Evolutionary conservation across 805 yeast genomes (phyloP).

Genomic region (Ascoidea rubescens): DNA sequence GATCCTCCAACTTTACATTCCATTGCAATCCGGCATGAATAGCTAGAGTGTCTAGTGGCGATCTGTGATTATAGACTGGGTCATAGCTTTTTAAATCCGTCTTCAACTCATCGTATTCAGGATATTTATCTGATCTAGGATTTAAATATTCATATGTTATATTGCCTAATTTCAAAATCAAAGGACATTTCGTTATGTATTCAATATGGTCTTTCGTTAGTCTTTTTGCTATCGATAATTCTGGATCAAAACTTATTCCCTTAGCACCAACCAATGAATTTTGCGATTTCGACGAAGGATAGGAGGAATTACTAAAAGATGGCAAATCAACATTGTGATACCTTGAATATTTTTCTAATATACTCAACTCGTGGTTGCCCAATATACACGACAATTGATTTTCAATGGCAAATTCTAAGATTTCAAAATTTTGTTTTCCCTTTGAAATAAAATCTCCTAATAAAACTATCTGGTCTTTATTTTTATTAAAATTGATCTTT

Average conservation of each 20-base stretch:
- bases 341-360: conserved; percentile 49
- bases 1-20: conserved; percentile 30
- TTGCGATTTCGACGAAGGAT: conserved; percentile 1
- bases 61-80: conserved; percentile 12
- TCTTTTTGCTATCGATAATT: conserved; percentile 9
- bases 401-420: conserved; percentile 49
- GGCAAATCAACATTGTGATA: conserved; percentile 28
- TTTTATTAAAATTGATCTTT: conserved; percentile 30
- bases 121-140: conserved; percentile 15
- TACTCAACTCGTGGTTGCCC: conserved; percentile 80
- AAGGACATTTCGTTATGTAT: conserved; percentile 48
- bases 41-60: conserved; percentile 29
- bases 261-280: conserved; percentile 7
- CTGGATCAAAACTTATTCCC: conserved; percentile 3
- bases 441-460: conserved; percentile 74
- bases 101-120: conserved; percentile 9
- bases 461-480: conserved; percentile 46
- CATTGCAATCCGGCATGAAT: conserved; percentile 79
- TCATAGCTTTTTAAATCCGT: conserved; percentile 6
- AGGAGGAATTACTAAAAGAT: conserved; percentile 23
- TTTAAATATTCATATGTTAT: conserved; percentile 11
- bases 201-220: conserved; percentile 46
- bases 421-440: conserved; percentile 64
- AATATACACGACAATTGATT: conserved; percentile 57
- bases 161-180: conserved; percentile 47